A percentile compares a stretch with the other conserved stretches of the same genome.
phyloP scores from a whole-genome alignment of 1,139 yeast genomes.

The Diutina siamensis region DNA sequence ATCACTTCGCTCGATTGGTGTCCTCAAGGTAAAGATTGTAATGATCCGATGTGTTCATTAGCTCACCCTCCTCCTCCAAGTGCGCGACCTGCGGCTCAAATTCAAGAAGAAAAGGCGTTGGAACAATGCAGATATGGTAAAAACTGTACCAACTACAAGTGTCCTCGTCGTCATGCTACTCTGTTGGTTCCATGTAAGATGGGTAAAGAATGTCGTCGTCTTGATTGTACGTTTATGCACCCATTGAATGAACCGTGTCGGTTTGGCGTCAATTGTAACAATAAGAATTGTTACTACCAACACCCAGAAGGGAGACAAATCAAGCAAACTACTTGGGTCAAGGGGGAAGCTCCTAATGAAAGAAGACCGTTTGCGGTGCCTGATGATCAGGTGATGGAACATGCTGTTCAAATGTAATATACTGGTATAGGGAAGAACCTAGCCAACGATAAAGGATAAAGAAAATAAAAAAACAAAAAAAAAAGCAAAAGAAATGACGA shows the following conservation, averaged over 20 bases:
- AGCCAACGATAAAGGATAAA: slow-evolving; percentile 14
- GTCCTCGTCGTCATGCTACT: slow-evolving; percentile 79
- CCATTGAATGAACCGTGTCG: slow-evolving; percentile 73
- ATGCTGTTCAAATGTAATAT: slow-evolving; percentile 32
- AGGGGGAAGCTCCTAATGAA: slow-evolving; percentile 11
- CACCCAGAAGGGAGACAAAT: slow-evolving; percentile 67
- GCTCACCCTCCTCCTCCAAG: slow-evolving; percentile 70
- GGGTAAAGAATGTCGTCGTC: slow-evolving; percentile 64
- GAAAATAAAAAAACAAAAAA: slow-evolving; percentile 10
- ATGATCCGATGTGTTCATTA: slow-evolving; percentile 46
- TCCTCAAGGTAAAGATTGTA: slow-evolving; percentile 53
- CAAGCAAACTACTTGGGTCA: slow-evolving; percentile 10
- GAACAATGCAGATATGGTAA: slow-evolving; percentile 77
- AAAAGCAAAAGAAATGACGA: neutral
- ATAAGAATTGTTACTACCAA: slow-evolving; percentile 54
- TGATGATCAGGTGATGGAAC: slow-evolving; percentile 66
- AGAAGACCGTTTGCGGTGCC: slow-evolving; percentile 63
- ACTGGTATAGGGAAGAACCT: neutral
- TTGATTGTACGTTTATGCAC: slow-evolving; percentile 74
- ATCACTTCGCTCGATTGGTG: slow-evolving; percentile 70
- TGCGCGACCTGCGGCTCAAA: slow-evolving; percentile 16
- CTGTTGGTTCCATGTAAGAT: slow-evolving; percentile 66
- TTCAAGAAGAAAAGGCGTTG: slow-evolving; percentile 24
- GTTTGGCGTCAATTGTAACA: slow-evolving; percentile 64
- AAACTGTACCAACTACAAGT: slow-evolving; percentile 62